Base-by-base conservation (phyloP, 176 grass and related monocot genomes). In the Leersia perrieri region DNA sequence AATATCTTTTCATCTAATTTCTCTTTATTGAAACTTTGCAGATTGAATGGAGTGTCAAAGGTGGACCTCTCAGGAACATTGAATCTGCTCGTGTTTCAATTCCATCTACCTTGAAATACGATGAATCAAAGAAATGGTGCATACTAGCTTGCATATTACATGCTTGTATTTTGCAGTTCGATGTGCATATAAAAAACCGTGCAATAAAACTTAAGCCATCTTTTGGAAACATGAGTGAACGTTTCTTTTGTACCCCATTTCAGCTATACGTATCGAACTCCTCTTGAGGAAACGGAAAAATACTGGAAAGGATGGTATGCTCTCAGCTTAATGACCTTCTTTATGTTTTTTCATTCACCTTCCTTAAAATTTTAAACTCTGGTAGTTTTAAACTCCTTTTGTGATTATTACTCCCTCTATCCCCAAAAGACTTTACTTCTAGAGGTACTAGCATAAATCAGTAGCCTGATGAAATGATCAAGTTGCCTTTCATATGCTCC, bases 231-330 rank as follows among this genome's bases (percentile, higher is more conserved):
- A 47, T 63, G 89, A 86, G 41, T 75, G 22, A 58, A 70, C 10
- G 22, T 2, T 45, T 65, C 10, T 26, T 2, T 45, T 65, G 15
- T 58, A 86, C 39, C 79, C 75, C 51, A 31, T 85, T 89, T 90
- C 92, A 99, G 96, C 82, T 95, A 88, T 82, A 86, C 76, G 76
- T 95, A 95, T 74, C 90, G 87, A 33, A 95, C 90, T 84, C 82
- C 82, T 86, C 88, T 99, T 38, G 90, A 99, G 61, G 70, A 93
- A 91, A 79, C 92, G 76, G 92, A 99, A 39, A 95, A 75, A 55
- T 89, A 95, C 51, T 99, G 96, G 96, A 99, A 99, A 95, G 96
- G 90, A 83, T 99, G 96, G 92, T 99, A 87, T 23, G 82, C 70
- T 78, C 85, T 63, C 39, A 73, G 41, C 38, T 30, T 68, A 26